A percentile compares a stretch with the other conserved stretches of the same genome.
These are phyloP conservation scores for Onygenales sp. DNA, from an alignment of 2,329 filamentous ascomycete genomes.

Conservation along the genomic window DNA sequence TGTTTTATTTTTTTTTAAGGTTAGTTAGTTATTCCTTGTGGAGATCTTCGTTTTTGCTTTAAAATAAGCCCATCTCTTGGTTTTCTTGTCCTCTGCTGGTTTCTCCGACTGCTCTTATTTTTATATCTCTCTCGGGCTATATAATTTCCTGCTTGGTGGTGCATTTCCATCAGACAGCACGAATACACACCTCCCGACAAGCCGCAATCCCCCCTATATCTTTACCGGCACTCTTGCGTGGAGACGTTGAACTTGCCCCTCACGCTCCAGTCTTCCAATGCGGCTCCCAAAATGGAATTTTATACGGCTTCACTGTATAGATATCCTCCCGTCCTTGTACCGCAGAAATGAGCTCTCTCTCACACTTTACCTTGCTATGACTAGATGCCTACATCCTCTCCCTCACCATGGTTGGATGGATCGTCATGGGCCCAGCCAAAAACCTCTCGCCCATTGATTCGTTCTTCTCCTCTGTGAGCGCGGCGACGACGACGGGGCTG, in stretches of 20 bases:
- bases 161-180: too few relatives aligned
- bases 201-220: background rate
- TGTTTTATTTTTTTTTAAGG: background rate
- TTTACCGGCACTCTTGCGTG: background rate
- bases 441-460: constrained; percentile 38
- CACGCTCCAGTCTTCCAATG: background rate
- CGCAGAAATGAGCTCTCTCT: background rate
- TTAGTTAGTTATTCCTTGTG: background rate
- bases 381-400: constrained; percentile 33
- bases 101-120: background rate
- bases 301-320: constrained; percentile 3
- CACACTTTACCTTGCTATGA: background rate
- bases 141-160: background rate
- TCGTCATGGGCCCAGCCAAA: constrained; percentile 30
- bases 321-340: background rate
- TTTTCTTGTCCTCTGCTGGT: background rate
- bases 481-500: constrained; percentile 42
- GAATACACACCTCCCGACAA: too few relatives aligned
- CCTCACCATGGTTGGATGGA: constrained; percentile 26
- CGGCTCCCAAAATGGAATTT: constrained; percentile 1
- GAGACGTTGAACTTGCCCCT: background rate
- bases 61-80: background rate
- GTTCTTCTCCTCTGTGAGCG: constrained; percentile 42
- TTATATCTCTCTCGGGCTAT: background rate
- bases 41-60: too few relatives aligned